These are phyloP conservation scores for Zelopaecilomyces penicillatus DNA, from an alignment of 2,329 filamentous ascomycete genomes.

Conservation along the genomic window DNA sequence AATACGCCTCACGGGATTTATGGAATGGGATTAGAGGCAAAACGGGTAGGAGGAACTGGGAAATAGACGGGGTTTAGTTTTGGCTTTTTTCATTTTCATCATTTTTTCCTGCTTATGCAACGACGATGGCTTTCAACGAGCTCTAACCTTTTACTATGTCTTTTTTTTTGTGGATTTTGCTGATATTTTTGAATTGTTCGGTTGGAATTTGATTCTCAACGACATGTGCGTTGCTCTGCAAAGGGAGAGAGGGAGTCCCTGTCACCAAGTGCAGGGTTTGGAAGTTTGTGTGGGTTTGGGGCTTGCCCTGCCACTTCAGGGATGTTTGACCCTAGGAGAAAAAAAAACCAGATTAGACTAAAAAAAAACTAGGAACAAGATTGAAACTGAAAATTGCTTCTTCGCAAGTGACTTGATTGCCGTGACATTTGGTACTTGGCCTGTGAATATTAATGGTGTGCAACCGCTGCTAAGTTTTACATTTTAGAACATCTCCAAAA, in stretches of 20 bases:
- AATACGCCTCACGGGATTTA: neutral
- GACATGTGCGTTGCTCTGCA: no score
- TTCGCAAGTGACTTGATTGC: no score
- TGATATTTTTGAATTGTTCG: neutral
- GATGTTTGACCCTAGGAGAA: neutral
- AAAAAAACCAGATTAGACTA: neutral
- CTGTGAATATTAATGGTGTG: no score
- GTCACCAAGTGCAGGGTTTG: neutral
- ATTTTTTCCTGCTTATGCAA: neutral
- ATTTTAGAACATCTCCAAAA: no score
- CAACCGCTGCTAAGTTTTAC: no score
- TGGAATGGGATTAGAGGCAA: no score
- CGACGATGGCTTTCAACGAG: slow-evolving; percentile 10
- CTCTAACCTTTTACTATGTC: slow-evolving; percentile 1
- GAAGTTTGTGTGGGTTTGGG: slow-evolving; percentile 3
- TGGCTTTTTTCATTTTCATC: neutral
- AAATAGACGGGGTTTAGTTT: slow-evolving; percentile 6
- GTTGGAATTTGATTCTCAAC: no score
- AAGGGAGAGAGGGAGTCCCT: neutral
- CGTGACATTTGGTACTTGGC: no score
- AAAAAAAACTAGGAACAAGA: no score
- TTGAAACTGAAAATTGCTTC: no score
- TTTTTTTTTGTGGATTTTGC: neutral
- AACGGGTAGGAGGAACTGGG: neutral
- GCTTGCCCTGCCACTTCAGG: slow-evolving; percentile 6